Evolutionary conservation across 2,329 filamentous ascomycete species (phyloP).

Genomic region (Leptographium radiaticola): DNA sequence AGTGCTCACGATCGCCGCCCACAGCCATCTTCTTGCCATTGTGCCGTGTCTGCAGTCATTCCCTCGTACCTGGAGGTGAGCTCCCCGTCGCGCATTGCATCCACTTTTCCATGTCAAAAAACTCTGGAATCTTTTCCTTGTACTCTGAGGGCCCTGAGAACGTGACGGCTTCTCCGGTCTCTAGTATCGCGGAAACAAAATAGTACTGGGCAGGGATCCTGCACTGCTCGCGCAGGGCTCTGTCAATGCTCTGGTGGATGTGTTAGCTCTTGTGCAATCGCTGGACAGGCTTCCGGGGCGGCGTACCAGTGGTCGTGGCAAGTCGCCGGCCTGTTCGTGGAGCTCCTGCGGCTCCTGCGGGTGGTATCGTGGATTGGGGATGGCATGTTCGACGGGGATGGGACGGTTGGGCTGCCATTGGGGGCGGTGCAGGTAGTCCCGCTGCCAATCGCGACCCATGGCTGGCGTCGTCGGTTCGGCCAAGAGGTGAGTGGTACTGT

Average conservation of each 20-base stretch:
- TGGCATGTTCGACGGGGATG: constrained; percentile 6
- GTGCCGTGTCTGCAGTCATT: no score
- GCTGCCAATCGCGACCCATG: constrained; percentile 11
- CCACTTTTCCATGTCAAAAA: constrained; percentile 32
- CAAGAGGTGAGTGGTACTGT: not conserved
- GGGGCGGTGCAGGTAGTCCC: constrained; percentile 9
- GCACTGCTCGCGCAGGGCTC: constrained; percentile 37
- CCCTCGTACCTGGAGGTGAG: constrained; percentile 22
- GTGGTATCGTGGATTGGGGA: constrained; percentile 9
- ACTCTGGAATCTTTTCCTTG: constrained; percentile 26
- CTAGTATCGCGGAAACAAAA: constrained; percentile 37
- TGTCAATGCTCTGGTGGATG: constrained; percentile 24
- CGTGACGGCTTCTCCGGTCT: constrained; percentile 31
- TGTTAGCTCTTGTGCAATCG: not conserved
- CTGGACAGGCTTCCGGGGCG: no score
- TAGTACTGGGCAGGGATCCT: constrained; percentile 36
- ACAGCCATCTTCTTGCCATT: not conserved
- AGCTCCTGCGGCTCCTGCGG: constrained; percentile 6
- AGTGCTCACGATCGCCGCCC: not conserved
- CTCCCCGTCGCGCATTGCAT: constrained; percentile 21
- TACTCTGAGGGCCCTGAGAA: constrained; percentile 31
- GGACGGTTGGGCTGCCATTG: constrained; percentile 13
- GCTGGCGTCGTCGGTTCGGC: not conserved
- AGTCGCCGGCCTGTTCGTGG: constrained; percentile 3
- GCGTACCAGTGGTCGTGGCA: constrained; percentile 14